These are phyloP conservation scores for Coemansia sp. DNA, from an alignment of 192 early-diverging fungal species.

Conservation along the genomic window DNA sequence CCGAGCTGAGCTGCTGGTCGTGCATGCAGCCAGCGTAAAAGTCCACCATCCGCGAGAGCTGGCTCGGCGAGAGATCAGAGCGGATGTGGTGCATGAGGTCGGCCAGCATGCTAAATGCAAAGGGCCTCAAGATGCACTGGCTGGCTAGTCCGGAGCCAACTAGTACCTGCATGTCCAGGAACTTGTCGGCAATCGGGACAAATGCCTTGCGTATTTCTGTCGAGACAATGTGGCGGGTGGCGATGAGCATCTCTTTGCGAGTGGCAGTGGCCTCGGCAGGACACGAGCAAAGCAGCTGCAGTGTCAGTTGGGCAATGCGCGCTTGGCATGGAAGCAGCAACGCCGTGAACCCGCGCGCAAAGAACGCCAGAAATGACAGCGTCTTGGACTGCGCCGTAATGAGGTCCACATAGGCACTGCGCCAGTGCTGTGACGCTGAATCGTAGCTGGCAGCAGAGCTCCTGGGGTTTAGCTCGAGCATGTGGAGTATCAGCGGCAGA, in stretches of 20 bases:
- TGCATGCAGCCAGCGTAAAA: conserved; percentile 94
- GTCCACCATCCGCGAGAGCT: conserved; percentile 83
- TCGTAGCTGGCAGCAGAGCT: conserved; percentile 16
- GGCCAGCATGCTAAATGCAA: conserved; percentile 93
- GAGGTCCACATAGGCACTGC: conserved; percentile 69
- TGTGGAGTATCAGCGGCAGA: conserved; percentile 82
- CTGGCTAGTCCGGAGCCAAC: conserved; percentile 92
- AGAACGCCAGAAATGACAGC: conserved; percentile 96
- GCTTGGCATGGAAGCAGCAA: conserved; percentile 74
- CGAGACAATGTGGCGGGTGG: conserved; percentile 91
- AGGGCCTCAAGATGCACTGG: conserved; percentile 86
- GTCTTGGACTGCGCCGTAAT: conserved; percentile 98
- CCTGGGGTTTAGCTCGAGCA: conserved; percentile 58
- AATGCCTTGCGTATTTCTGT: conserved; percentile 91
- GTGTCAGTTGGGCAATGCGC: conserved; percentile 85
- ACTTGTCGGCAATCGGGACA: conserved; percentile 87
- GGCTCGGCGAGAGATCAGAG: conserved; percentile 74
- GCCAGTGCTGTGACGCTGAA: conserved; percentile 43
- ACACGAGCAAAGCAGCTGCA: conserved; percentile 88
- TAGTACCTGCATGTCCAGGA: conserved; percentile 93
- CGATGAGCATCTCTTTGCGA: conserved; percentile 94
- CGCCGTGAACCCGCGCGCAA: conserved; percentile 78
- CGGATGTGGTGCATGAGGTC: conserved; percentile 97
- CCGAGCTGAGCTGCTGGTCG: conserved; percentile 85
- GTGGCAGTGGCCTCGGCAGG: conserved; percentile 92